Base-by-base conservation (phyloP, 1,284 basidiomycete species). In the Ceratobasidium sp. region DNA sequence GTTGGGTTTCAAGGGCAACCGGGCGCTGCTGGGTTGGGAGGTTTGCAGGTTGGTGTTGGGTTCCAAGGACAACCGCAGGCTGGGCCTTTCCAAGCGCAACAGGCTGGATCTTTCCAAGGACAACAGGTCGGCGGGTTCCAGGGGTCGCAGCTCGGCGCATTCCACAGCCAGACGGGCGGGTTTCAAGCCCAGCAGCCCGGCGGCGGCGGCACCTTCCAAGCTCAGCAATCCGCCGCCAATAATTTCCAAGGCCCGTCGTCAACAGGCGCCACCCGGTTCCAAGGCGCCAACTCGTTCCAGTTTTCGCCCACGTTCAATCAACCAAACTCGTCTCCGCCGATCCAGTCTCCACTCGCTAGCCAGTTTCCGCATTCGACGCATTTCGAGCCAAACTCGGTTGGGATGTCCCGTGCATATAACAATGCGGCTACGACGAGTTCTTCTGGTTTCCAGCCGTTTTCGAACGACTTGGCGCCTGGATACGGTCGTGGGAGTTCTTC, bases 361-460 rank as follows among this genome's bases (percentile, higher is more conserved):
- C 67, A 53, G 51, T 55, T 69, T 44, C 7, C 61, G 18, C 61
- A 64, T 44, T 55, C 33, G 33, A 33, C 63, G 13, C 61, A 42
- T 40, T 63, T 61, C 42, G 73, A 76, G 53, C 39, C 73, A 28
- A 46, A 60, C 46, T 64, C 60, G 26, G 60, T 39, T n/a, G 71
- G 71, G 13, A 42, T 75, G 40, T 76, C 73, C 10, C 73, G 73
- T 51, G 73, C 73, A 42, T 76, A 76, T 67, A 66, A 33, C 13
- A 76, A 33, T 33, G 33, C 33, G 33, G 4, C 33, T 33, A 33
- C 33, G 33, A 33, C 33, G 33, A 33, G 33, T 33, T 33, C 61
- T 33, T 33, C 61, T 51, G 58, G 63, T 2, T 76, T 76, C 63
- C 73, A 76, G 26, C 73, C 73, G 15, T 76, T 76, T 23, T 76